Base-by-base conservation (phyloP, 139 green algal species). In the Diplosphaera chodatii region DNA sequence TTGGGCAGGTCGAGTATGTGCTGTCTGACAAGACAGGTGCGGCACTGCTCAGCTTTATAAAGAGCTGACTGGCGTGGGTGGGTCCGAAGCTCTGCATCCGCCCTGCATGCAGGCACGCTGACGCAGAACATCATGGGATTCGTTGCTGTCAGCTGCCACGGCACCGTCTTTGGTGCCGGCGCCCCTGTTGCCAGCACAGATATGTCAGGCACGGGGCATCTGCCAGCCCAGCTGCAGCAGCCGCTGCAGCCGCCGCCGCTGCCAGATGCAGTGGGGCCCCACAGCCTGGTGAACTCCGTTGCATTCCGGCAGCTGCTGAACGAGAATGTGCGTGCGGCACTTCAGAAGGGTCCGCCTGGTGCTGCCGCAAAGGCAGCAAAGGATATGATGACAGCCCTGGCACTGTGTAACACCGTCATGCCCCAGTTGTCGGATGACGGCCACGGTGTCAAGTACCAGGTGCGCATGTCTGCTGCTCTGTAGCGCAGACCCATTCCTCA, bases 401-500 rank as follows among this genome's bases (percentile, higher is more conserved):
- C 91, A 1, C 78, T 97, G 20, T 97, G 91, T 76, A 94, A 97
- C 83, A 97, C 91, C 1, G 90, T 96, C 29, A 83, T 94, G 64
- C 91, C 91, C 0, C 81, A 85, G 31, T 67, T 71, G 10, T 74
- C 79, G 40, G 86, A 88, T 20, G 67, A 85, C 1, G 80, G 78
- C 1, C 65, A 80, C 66, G 64, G 80, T 30, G 76, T 85, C 48
- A 59, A 59, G 69, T 89, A 89, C 55, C 81, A 89, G 81, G 84
- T 84, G 23, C 29, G n/a, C n/a, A n/a, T n/a, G n/a, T n/a, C n/a
- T n/a, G n/a, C n/a, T n/a, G n/a, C n/a, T n/a, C n/a, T n/a, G n/a
- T n/a, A n/a, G n/a, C n/a, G n/a, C n/a, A n/a, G n/a, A n/a, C n/a
- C n/a, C n/a, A n/a, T n/a, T n/a, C n/a, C n/a, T n/a, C n/a, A n/a